Percentiles rank a stretch among this genome's conserved stretches.
These are phyloP conservation scores for Elaeagnus macrophylla DNA, from an alignment of 306 rosid species.

Conservation along the genomic window DNA sequence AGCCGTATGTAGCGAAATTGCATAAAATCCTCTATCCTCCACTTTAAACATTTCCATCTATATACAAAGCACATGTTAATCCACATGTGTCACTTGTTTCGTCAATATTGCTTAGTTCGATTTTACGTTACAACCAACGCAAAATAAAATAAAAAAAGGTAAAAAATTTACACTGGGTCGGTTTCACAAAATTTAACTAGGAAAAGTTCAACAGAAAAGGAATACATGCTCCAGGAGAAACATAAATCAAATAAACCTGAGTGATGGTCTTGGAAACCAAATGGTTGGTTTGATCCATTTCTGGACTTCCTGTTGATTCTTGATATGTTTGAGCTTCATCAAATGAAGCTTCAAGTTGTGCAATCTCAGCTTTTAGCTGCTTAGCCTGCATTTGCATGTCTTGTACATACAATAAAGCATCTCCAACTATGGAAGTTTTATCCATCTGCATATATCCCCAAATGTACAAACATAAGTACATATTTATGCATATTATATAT, in stretches of 20 bases:
- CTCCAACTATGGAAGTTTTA: constrained; percentile 76
- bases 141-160: too few relatives aligned
- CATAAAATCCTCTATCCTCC: constrained; percentile 60
- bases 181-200: too few relatives aligned
- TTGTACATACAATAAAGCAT: constrained; percentile 55
- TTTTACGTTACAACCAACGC: too few relatives aligned
- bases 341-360: constrained; percentile 57
- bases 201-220: too few relatives aligned
- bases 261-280: constrained; percentile 35
- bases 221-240: not conserved
- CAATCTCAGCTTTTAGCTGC: constrained; percentile 50
- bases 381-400: constrained; percentile 57
- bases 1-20: constrained; percentile 44
- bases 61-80: not conserved
- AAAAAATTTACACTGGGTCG: too few relatives aligned
- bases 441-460: constrained; percentile 47
- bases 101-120: too few relatives aligned
- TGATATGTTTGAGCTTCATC: constrained; percentile 26
- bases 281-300: constrained; percentile 12
- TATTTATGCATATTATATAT: too few relatives aligned
- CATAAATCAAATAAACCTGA: constrained; percentile 31
- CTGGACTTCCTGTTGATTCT: constrained; percentile 22
- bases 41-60: constrained; percentile 64
- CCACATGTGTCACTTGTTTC: too few relatives aligned
- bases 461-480: not conserved